Conservation (phyloP, 2,329 filamentous ascomycete genomes). For the Raffaelea arxii region DNA sequence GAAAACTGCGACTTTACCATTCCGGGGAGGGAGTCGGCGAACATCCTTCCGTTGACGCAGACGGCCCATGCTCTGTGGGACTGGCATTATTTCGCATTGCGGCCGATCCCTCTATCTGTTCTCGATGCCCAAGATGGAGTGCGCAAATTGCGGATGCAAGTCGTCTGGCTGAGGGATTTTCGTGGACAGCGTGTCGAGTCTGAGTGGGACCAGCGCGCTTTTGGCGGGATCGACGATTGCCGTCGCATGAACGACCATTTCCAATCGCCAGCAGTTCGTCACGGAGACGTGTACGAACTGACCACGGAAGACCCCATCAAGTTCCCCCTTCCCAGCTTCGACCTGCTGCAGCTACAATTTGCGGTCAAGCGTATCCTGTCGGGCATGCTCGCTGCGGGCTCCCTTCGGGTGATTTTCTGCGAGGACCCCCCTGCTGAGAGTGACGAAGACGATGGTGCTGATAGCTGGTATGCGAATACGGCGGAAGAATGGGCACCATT, state of each 20-base stretch:
- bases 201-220: background rate
- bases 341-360: background rate
- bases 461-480: no score
- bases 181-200: background rate
- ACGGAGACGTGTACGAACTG: background rate
- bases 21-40: background rate
- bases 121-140: background rate
- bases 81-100: background rate
- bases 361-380: background rate
- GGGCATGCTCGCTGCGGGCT: background rate
- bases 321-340: background rate
- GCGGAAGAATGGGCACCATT: no score
- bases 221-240: background rate
- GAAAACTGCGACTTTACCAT: background rate
- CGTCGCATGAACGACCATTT: background rate
- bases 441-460: no score
- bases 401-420: background rate
- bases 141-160: background rate
- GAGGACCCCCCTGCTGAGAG: background rate
- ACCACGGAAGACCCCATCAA: background rate
- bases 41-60: background rate
- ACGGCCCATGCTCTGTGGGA: constrained; percentile 1
- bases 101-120: background rate
- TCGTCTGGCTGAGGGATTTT: background rate
- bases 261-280: background rate